Percentiles rank a stretch among this genome's conserved stretches.
These are phyloP conservation scores for Gossypium davidsonii DNA, from an alignment of 441 rosid species.

Conservation along the genomic window DNA sequence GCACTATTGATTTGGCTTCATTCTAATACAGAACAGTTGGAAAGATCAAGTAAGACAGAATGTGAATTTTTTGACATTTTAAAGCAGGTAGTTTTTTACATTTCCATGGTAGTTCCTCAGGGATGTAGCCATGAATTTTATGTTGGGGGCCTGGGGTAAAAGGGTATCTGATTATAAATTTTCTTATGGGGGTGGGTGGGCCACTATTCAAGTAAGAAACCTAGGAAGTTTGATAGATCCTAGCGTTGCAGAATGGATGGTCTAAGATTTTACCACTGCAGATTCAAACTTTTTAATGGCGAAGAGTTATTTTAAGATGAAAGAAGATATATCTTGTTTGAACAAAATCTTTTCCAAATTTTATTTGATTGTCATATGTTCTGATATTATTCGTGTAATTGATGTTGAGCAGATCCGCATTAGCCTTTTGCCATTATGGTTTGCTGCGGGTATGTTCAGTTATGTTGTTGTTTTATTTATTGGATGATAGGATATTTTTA, in stretches of 20 bases:
- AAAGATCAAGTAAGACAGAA: slow-evolving; percentile 21
- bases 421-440: slow-evolving; percentile 60
- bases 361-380: neutral
- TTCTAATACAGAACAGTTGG: slow-evolving; percentile 27
- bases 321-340: neutral
- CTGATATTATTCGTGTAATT: slow-evolving; percentile 11
- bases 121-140: neutral
- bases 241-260: neutral
- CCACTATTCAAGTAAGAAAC: neutral
- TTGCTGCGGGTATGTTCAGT: slow-evolving; percentile 53
- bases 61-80: slow-evolving; percentile 35
- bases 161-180: neutral
- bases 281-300: neutral
- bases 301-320: neutral
- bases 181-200: neutral
- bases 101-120: neutral
- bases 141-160: neutral
- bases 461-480: slow-evolving; percentile 14
- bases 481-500: neutral
- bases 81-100: slow-evolving; percentile 42
- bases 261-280: neutral
- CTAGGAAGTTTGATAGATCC: neutral
- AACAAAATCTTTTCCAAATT: neutral
- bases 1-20: slow-evolving; percentile 65
- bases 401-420: slow-evolving; percentile 45